Evolutionary conservation across 1,284 basidiomycete species (phyloP), one percentile per base, ranked within the genome.

Genomic region (Apiotrichum gamsii): DNA sequence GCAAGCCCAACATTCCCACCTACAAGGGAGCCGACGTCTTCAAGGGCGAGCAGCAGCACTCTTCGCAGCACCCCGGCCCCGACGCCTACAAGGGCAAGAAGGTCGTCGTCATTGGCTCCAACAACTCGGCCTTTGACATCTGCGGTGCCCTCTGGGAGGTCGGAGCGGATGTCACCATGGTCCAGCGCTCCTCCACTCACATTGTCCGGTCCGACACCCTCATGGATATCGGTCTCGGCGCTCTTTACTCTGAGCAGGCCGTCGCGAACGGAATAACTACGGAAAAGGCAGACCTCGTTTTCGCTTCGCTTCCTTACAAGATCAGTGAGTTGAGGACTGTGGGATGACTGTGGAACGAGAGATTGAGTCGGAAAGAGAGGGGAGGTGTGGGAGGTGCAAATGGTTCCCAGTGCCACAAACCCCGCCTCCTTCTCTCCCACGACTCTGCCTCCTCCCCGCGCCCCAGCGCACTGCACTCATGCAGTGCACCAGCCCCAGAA

Each of bases 231-330:
- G 67, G 62, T 19, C 64, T 58, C 43, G 46, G 59, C 49, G 80
- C 72, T 4, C 53, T 78, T 5, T 85, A 81, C 70, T 74, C 62
- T 20, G 79, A 80, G 55, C 78, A 81, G 55, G 61, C 75, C 11
- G 48, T 80, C 21, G 78, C 80, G 51, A 79, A 81, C 56, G 61
- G 75, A 16, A 47, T 80, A 19, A 73, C 58, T 39, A 76, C 75
- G 58, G 76, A 77, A 2, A 72, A 76, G 55, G 67, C 73, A 19
- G 67, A 74, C 51, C 61, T 62, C 40, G 64, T 75, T 28, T 69
- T 74, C 46, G 65, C 76, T 16, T 30, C 83, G 2, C 56, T 61
- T 18, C 68, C 72, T 39, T 64, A 74, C 62, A 75, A 81, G 1
- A 54, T 65, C n/a, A 74, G n/a, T n/a, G n/a, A n/a, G n/a, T n/a